phyloP scores from a whole-genome alignment of 2,329 filamentous ascomycete genomes.

The Microascus cirrosus region DNA sequence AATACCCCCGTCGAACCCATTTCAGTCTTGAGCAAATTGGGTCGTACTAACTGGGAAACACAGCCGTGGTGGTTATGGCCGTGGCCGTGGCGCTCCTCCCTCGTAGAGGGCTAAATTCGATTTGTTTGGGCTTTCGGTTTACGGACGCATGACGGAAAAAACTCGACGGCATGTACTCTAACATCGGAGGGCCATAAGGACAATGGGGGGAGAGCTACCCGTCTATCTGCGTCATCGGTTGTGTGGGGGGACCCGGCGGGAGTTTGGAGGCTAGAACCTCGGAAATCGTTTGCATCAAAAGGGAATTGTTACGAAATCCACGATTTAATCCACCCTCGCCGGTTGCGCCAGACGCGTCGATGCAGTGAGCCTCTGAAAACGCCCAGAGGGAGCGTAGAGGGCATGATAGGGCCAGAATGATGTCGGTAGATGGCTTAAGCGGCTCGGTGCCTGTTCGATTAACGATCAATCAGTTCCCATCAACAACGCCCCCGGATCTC shows the following conservation, averaged over 20 bases:
- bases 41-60: constrained; percentile 6
- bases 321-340: neutral
- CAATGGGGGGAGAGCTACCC: constrained; percentile 19
- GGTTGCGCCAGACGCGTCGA: constrained; percentile 27
- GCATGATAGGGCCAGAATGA: neutral
- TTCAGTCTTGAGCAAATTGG: neutral
- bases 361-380: neutral
- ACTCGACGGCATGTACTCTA: constrained; percentile 34
- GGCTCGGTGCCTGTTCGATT: no score
- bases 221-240: constrained; percentile 27
- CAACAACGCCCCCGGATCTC: no score
- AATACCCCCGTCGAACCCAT: neutral
- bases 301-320: constrained; percentile 9
- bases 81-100: constrained; percentile 71
- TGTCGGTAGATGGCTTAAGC: neutral
- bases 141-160: constrained; percentile 29
- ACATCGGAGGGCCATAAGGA: constrained; percentile 25
- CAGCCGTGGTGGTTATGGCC: constrained; percentile 79
- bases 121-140: constrained; percentile 29
- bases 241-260: constrained; percentile 28
- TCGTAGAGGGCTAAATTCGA: constrained; percentile 38
- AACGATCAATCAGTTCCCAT: no score
- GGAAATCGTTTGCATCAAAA: constrained; percentile 35
- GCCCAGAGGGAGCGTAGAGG: neutral
- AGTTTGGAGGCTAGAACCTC: constrained; percentile 36